phyloP scores from a whole-genome alignment of 2,329 filamentous ascomycete genomes.

The Botryotinia calthae region DNA sequence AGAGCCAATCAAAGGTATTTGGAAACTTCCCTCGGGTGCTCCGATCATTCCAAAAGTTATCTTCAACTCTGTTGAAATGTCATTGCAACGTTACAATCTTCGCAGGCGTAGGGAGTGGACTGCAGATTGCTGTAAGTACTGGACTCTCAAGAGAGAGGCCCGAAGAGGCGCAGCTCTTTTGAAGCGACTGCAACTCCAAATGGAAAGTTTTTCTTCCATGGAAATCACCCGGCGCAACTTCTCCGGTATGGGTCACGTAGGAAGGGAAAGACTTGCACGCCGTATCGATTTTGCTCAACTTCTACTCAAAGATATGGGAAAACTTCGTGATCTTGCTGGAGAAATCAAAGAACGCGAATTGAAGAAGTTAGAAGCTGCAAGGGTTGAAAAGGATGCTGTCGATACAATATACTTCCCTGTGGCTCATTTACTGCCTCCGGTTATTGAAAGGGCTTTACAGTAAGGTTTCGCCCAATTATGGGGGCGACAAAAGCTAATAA shows the following conservation, averaged over 20 bases:
- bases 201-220: constrained; percentile 96
- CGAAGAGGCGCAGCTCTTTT: constrained; percentile 86
- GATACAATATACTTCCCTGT: constrained; percentile 92
- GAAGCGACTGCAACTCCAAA: constrained; percentile 88
- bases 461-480: constrained; percentile 51
- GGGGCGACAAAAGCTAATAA: constrained; percentile 41
- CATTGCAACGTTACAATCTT: constrained; percentile 77
- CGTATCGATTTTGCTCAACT: constrained; percentile 85
- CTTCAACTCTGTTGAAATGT: constrained; percentile 79
- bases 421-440: constrained; percentile 69
- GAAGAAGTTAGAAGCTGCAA: constrained; percentile 72
- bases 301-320: constrained; percentile 73
- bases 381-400: constrained; percentile 74
- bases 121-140: constrained; percentile 91
- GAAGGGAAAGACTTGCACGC: constrained; percentile 71
- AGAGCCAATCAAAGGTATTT: constrained; percentile 66
- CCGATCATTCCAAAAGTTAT: constrained; percentile 90
- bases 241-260: constrained; percentile 86
- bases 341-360: constrained; percentile 73
- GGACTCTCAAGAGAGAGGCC: constrained; percentile 94
- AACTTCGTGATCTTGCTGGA: constrained; percentile 67
- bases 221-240: constrained; percentile 95
- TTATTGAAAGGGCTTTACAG: constrained; percentile 76
- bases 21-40: constrained; percentile 92
- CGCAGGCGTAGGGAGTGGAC: constrained; percentile 90